Evolutionary conservation across 257 asterid genomes (phyloP), one percentile per base, ranked within the genome.

Genomic region (Fraxinus anomala): DNA sequence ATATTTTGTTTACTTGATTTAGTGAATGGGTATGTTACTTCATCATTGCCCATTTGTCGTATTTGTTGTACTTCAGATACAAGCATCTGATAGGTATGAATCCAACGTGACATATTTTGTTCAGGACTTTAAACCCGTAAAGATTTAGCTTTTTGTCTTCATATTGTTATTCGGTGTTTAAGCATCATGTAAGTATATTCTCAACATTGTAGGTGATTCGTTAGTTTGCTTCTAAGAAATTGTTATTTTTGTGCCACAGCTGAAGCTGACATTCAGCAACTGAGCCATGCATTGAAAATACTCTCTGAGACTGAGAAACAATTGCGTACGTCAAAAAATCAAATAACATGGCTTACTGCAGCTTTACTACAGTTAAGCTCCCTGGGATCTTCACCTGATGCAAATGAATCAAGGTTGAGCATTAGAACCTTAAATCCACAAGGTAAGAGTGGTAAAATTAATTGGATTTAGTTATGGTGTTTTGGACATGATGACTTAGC

Each of bases 281-380:
- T 95, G 9, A 89, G 89, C 63, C 91, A 86, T 37, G 97, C 98
- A 17, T 86, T 95, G 72, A 93, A 89, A 84, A 73, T 93, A 80
- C 98, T 93, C 42, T 92, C 92, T 5, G 92, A 95, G 71, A 84
- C 98, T 4, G 97, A 95, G 86, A 93, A 93, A 81, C 99, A 95
- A 81, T 70, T 95, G 78, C 86, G 95, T 81, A 77, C 73, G 72
- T 83, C 96, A n/a, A 92, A 92, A 82, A 92, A 89, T 86, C 97
- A 92, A 86, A 82, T 86, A 40, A 92, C 97, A 2, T 92, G 97
- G 97, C 89, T 92, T 56, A 91, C 96, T 36, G 97, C 84, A 40
- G 96, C 96, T 37, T 93, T 92, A 77, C 88, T 92, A 51, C 96
- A 92, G 86, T 85, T 95, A 68, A 89, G 96, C 85, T 89, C 94